Percentiles rank a stretch among this genome's conserved stretches.
phyloP scores from a whole-genome alignment of 208 protist species.

The Lotmaria passim region DNA sequence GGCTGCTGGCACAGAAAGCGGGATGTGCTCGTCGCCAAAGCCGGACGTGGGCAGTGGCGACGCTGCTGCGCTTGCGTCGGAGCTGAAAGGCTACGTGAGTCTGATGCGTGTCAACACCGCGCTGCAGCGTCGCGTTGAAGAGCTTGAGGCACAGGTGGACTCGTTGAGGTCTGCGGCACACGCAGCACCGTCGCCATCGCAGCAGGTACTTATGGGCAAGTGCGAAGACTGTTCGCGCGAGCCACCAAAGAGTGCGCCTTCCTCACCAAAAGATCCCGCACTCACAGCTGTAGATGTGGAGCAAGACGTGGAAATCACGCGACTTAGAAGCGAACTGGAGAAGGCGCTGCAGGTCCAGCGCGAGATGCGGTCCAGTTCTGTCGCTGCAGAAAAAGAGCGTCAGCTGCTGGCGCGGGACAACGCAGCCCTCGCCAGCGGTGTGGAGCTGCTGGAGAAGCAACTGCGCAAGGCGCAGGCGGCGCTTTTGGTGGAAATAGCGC shows the following conservation, averaged over 20 bases:
- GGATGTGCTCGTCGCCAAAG: not conserved
- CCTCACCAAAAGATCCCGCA: not conserved
- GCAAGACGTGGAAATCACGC: not conserved
- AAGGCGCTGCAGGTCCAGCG: constrained; percentile 37
- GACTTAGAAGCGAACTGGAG: constrained; percentile 9
- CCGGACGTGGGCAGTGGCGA: constrained; percentile 14
- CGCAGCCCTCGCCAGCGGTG: constrained; percentile 39
- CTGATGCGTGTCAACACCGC: constrained; percentile 68
- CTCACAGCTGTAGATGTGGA: not conserved
- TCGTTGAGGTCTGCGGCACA: not conserved
- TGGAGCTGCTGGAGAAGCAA: constrained; percentile 33
- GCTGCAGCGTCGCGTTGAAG: constrained; percentile 43
- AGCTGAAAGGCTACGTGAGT: constrained; percentile 69
- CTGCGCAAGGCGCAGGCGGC: constrained; percentile 17
- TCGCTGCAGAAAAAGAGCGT: constrained; percentile 26
- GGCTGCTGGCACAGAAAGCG: not conserved
- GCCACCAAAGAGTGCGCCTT: not conserved
- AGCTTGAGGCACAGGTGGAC: constrained; percentile 44
- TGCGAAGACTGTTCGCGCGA: not conserved
- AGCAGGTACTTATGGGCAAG: not conserved
- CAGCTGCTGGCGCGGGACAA: constrained; percentile 40
- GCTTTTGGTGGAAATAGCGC: not conserved
- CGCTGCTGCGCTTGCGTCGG: constrained; percentile 35
- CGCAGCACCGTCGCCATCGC: not conserved
- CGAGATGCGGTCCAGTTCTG: constrained; percentile 27